Percentiles rank a stretch among this genome's conserved stretches.
phyloP scores from a whole-genome alignment of 1,284 basidiomycete genomes.

The Phellopilus nigrolimitatus region DNA sequence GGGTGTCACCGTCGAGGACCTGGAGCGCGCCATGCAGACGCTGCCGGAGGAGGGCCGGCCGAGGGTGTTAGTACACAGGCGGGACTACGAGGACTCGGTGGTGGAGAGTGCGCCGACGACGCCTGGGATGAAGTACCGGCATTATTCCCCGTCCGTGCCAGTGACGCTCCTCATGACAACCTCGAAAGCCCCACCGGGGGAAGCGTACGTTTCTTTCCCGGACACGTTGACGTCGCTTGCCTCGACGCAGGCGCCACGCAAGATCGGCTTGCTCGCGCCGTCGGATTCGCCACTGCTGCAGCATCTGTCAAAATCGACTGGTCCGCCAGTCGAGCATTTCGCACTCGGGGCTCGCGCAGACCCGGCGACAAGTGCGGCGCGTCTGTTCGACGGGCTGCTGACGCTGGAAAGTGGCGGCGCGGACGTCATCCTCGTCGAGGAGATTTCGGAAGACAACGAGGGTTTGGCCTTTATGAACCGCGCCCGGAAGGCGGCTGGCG shows the following conservation, averaged over 20 bases:
- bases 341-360: conserved; percentile 59
- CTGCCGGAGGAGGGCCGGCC: conserved; percentile 34
- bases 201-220: conserved; percentile 32
- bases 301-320: conserved; percentile 33
- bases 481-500: conserved; percentile 89
- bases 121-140: conserved; percentile 99
- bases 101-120: conserved; percentile 83
- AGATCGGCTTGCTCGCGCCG: conserved; percentile 67
- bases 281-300: conserved; percentile 56
- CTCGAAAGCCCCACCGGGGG: conserved; percentile 35
- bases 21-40: conserved; percentile 57
- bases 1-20: conserved; percentile 87
- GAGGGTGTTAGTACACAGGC: conserved; percentile 66
- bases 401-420: conserved; percentile 74
- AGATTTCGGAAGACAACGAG: conserved; percentile 74
- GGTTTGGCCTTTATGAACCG: conserved; percentile 97
- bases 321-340: conserved; percentile 40
- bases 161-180: conserved; percentile 68
- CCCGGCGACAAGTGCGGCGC: conserved; percentile 69
- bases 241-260: conserved; percentile 31
- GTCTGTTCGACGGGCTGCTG: conserved; percentile 86
- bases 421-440: conserved; percentile 86
- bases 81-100: conserved; percentile 63
- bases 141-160: conserved; percentile 90
- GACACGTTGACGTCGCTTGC: conserved; percentile 33